Base-by-base conservation (phyloP, 2,329 filamentous ascomycete genomes). In the Cladosporium sp. region DNA sequence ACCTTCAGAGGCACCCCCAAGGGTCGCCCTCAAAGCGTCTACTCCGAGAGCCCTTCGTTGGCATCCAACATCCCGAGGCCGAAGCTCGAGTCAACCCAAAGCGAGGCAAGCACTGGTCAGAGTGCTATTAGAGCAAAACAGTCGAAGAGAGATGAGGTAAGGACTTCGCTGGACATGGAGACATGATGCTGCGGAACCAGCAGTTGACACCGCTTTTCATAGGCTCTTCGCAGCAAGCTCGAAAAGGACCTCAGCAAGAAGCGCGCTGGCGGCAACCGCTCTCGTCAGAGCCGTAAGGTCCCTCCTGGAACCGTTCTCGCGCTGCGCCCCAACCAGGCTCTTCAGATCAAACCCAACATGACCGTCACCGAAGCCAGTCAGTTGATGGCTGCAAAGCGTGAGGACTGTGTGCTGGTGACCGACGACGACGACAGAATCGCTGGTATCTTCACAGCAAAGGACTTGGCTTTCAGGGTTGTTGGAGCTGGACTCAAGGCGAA, bases 211-310 rank as follows among this genome's bases (percentile, higher is more conserved):
- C 13, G 22, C 40, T 29, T 19, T 30, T 19, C 16, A 6, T 67
- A 97, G 93, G 93, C 93, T 46, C 97, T 98, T 67, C 89, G 93
- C 64, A 84, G 84, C 65, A 97, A 96, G 77, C 86, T 98, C 77
- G 93, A 98, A 77, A 92, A 82, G 66, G 93, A 98, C 69, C 85
- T 98, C 74, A 94, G 83, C 79, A 97, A 97, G 78, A 97, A 97
- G 82, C 95, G 90, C 74, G 82, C 89, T 65, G 79, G 83, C 54
- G 82, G 84, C 57, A 79, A 82, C 61, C 85, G 90, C 62, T 85
- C 90, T 59, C 84, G 90, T 59, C 87, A 88, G 65, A 87, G 85
- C 54, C 86, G 91, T 68, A 97, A 96, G 76, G 92, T 92, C 51
- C 92, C 93, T 53, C 93, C 93, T 2, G 93, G 93, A 60, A 96